These are phyloP conservation scores for Achaetomium macrosporum DNA, from an alignment of 2,329 filamentous ascomycete species.

Conservation along the genomic window DNA sequence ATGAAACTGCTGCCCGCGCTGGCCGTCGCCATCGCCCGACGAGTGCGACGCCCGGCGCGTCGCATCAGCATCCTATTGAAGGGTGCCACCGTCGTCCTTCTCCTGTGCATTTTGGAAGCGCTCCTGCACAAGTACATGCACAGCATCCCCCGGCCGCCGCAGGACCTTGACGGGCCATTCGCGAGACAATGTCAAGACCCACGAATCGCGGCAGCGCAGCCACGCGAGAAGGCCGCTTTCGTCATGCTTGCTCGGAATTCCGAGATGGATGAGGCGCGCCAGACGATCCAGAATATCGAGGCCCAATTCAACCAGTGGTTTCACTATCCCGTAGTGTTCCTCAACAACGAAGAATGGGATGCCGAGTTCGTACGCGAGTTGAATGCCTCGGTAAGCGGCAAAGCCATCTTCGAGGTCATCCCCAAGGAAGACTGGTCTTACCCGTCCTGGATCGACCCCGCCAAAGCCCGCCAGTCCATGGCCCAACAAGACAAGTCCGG, in stretches of 20 bases:
- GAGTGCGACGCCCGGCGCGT: slow-evolving; percentile 8
- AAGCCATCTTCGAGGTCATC: slow-evolving; percentile 38
- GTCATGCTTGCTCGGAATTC: slow-evolving; percentile 44
- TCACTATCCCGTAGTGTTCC: slow-evolving; percentile 42
- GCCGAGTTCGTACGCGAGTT: slow-evolving; percentile 34
- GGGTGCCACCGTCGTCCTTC: slow-evolving; percentile 24
- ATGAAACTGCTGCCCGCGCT: slow-evolving; percentile 4
- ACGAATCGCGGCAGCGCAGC: slow-evolving; percentile 25
- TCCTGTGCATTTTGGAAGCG: slow-evolving; percentile 31
- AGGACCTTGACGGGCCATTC: slow-evolving; percentile 37
- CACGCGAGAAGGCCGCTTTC: slow-evolving; percentile 39
- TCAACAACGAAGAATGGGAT: slow-evolving; percentile 41
- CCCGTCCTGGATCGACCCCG: slow-evolving; percentile 27
- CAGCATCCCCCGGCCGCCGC: slow-evolving; percentile 30
- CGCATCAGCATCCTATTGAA: slow-evolving; percentile 7
- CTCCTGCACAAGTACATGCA: slow-evolving; percentile 32
- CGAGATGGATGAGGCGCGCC: slow-evolving; percentile 35
- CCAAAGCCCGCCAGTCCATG: slow-evolving; percentile 21
- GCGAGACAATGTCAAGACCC: slow-evolving; percentile 36
- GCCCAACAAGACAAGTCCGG: slow-evolving; percentile 25
- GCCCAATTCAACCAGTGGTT: slow-evolving; percentile 42
- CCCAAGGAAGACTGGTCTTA: slow-evolving; percentile 37
- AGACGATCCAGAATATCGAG: slow-evolving; percentile 38
- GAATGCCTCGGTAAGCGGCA: slow-evolving; percentile 32
- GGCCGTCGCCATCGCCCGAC: slow-evolving; percentile 6